These are phyloP conservation scores for Dendrocalamus latiflorus DNA, from an alignment of 202 grass and related monocot species.

Conservation along the genomic window DNA sequence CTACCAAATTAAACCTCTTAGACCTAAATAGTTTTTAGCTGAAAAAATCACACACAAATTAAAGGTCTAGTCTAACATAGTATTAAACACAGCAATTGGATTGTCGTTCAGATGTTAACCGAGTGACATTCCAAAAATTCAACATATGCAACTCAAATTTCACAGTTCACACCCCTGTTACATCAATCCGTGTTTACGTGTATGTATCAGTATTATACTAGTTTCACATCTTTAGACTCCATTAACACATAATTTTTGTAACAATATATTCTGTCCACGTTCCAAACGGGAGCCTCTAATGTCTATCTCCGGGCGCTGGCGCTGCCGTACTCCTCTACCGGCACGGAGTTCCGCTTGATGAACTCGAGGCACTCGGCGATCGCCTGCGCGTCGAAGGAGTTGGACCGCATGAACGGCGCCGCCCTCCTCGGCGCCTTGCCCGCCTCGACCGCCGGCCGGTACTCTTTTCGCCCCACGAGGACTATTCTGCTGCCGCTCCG, in stretches of 20 bases:
- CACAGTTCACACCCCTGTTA: neutral
- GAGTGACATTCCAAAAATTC: neutral
- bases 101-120: neutral
- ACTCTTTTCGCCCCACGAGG: constrained; percentile 7
- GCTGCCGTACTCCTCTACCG: constrained; percentile 41
- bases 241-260: neutral
- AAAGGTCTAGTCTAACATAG: neutral
- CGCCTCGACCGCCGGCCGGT: neutral
- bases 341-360: constrained; percentile 71
- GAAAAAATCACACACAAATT: neutral
- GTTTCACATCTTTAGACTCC: constrained; percentile 5
- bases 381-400: constrained; percentile 81
- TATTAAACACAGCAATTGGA: neutral
- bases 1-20: neutral
- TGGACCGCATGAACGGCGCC: constrained; percentile 46
- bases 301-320: neutral
- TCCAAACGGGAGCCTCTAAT: neutral
- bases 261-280: neutral
- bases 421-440: neutral
- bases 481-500: constrained; percentile 41
- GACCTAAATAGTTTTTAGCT: neutral
- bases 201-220: neutral
- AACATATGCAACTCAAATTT: constrained; percentile 1
- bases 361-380: constrained; percentile 86
- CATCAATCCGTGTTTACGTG: neutral